These are phyloP conservation scores for Globisporangium emineosum DNA, from an alignment of 352 stramenopile genomes.

Conservation along the genomic window DNA sequence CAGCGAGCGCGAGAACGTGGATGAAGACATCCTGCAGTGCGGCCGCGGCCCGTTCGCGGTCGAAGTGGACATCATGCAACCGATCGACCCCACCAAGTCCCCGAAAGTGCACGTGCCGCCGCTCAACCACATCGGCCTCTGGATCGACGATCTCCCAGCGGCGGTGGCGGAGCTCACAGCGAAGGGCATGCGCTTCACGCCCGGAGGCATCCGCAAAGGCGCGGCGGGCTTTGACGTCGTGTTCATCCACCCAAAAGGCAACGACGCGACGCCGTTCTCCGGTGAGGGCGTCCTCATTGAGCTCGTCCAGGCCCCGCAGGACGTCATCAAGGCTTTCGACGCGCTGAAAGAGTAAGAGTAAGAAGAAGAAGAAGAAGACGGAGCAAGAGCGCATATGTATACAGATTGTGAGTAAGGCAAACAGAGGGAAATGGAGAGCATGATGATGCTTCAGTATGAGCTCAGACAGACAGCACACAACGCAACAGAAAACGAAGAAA, in stretches of 20 bases:
- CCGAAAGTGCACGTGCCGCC: conserved; percentile 94
- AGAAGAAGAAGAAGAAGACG: not conserved
- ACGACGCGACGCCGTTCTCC: conserved; percentile 88
- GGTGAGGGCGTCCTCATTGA: conserved; percentile 96
- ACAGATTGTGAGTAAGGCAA: not conserved
- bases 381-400: not conserved
- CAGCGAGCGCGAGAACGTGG: conserved; percentile 95
- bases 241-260: conserved; percentile 99
- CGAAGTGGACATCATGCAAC: conserved; percentile 99
- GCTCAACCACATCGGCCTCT: conserved; percentile 98
- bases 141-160: conserved; percentile 94
- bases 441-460: not conserved
- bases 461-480: not conserved
- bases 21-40: conserved; percentile 96
- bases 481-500: not conserved
- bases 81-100: conserved; percentile 90
- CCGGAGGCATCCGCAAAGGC: conserved; percentile 96
- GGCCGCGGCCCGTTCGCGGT: conserved; percentile 91
- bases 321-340: conserved; percentile 89
- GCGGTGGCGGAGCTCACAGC: conserved; percentile 91
- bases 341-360: conserved; percentile 29
- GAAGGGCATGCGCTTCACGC: conserved; percentile 95
- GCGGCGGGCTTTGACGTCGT: conserved; percentile 96
- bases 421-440: not conserved
- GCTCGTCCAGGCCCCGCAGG: conserved; percentile 93